Evolutionary conservation across 192 early-diverging fungal genomes (phyloP).

Genomic region (Podila verticillata): DNA sequence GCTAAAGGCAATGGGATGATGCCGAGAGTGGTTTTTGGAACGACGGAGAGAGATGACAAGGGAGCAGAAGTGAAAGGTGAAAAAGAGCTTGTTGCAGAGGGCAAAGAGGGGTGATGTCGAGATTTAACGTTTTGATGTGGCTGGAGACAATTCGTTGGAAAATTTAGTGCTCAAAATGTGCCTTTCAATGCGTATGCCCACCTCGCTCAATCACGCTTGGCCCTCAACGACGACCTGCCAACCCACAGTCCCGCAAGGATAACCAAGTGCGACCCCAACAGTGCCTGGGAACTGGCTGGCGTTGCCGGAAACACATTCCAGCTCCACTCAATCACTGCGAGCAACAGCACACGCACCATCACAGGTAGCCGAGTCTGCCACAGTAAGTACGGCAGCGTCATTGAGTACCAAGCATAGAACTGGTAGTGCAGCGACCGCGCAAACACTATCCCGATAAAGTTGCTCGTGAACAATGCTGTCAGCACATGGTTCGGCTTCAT

Average conservation of each 20-base stretch:
- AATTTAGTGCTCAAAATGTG: too few relatives aligned
- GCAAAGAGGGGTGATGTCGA: too few relatives aligned
- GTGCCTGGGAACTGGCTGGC: constrained; percentile 31
- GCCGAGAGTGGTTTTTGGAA: too few relatives aligned
- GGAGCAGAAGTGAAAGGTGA: too few relatives aligned
- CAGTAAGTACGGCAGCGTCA: constrained; percentile 84
- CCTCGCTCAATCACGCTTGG: too few relatives aligned
- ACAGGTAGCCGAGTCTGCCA: constrained; percentile 61
- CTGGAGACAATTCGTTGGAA: too few relatives aligned
- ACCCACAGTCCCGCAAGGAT: constrained; percentile 49
- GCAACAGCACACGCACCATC: constrained; percentile 26
- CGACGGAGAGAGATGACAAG: too few relatives aligned
- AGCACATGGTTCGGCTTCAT: constrained; percentile 55
- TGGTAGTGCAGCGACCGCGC: constrained; percentile 94
- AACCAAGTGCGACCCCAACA: constrained; percentile 32
- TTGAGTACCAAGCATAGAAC: constrained; percentile 96
- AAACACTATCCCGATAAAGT: constrained; percentile 91
- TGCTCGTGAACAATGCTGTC: constrained; percentile 80
- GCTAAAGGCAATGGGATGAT: too few relatives aligned
- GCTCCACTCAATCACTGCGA: constrained; percentile 71
- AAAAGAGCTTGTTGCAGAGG: too few relatives aligned
- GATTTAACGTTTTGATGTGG: too few relatives aligned
- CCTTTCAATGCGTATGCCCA: too few relatives aligned
- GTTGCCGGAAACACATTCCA: constrained; percentile 95
- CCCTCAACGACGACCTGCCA: constrained; percentile 1